Evolutionary conservation across 306 rosid genomes (phyloP).

Genomic region (Vachellia pachyceras): DNA sequence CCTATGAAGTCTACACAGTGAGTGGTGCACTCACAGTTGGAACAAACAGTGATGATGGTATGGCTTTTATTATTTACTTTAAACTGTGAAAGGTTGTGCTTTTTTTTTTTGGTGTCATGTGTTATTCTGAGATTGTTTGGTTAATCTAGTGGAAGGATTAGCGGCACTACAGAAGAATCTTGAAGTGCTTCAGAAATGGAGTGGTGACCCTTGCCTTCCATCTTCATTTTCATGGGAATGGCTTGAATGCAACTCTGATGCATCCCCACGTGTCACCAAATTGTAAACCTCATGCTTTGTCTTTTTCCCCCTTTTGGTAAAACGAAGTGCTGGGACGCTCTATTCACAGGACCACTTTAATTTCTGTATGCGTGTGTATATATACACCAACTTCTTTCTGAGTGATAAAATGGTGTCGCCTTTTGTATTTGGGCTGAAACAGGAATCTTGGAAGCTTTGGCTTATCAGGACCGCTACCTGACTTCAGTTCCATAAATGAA

Average conservation of each 20-base stretch:
- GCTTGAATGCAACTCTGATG: slow-evolving; percentile 29
- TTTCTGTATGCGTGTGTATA: too few relatives aligned
- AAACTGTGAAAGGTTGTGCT: neutral
- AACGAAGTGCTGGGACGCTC: too few relatives aligned
- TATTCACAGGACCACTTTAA: too few relatives aligned
- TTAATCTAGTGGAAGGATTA: slow-evolving; percentile 31
- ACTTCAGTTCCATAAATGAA: slow-evolving; percentile 46
- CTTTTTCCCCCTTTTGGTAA: too few relatives aligned
- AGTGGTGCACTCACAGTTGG: neutral
- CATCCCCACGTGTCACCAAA: slow-evolving; percentile 27
- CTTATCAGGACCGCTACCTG: slow-evolving; percentile 38
- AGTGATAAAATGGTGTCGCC: neutral
- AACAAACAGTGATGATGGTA: slow-evolving; percentile 35
- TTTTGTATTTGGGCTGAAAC: neutral
- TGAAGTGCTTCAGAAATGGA: slow-evolving; percentile 29
- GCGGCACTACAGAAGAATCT: slow-evolving; percentile 26
- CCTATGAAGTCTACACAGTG: slow-evolving; percentile 31
- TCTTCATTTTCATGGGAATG: slow-evolving; percentile 37
- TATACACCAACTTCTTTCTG: too few relatives aligned
- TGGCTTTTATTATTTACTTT: neutral
- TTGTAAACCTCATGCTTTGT: slow-evolving; percentile 25
- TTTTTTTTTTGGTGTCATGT: neutral
- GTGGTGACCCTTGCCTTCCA: slow-evolving; percentile 44
- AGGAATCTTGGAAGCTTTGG: slow-evolving; percentile 47
- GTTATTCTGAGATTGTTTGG: too few relatives aligned